phyloP scores from a whole-genome alignment of 495 filamentous ascomycete genomes.

The Trichoderma virens region DNA sequence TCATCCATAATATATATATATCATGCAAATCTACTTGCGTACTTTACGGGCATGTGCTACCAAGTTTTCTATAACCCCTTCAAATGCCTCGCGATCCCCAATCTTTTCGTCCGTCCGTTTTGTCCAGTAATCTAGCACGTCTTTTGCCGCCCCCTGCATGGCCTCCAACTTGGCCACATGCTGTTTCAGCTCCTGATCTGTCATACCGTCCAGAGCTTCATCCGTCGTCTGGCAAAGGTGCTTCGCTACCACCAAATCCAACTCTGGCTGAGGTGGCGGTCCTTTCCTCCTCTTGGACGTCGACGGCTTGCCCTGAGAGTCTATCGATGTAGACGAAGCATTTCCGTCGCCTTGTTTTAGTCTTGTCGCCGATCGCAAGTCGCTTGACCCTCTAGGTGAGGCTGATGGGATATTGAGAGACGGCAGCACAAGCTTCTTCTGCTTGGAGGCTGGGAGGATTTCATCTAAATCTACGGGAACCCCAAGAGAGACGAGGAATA shows the following conservation, averaged over 20 bases:
- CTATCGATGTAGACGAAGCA: conserved; percentile 47
- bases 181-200: conserved; percentile 59
- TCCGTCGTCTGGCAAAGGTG: conserved; percentile 78
- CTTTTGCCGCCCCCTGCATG: conserved; percentile 58
- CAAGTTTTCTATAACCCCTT: conserved; percentile 95
- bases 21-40: conserved; percentile 46
- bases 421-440: conserved; percentile 93
- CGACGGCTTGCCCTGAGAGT: conserved; percentile 39
- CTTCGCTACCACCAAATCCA: conserved; percentile 71
- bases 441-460: conserved; percentile 90
- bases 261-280: conserved; percentile 57
- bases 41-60: conserved; percentile 90
- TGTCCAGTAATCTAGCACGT: conserved; percentile 84
- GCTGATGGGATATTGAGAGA: conserved; percentile 59
- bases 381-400: conserved; percentile 38
- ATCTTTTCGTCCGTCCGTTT: conserved; percentile 74
- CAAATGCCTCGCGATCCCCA: conserved; percentile 90
- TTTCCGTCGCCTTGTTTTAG: conserved; percentile 45
- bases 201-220: conserved; percentile 68
- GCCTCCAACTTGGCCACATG: conserved; percentile 68
- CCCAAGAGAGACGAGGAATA: conserved; percentile 92
- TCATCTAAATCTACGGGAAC: conserved; percentile 96
- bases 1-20: conserved; percentile 4
- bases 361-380: conserved; percentile 42
- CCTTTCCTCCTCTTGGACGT: conserved; percentile 43